phyloP scores from a whole-genome alignment of 306 rosid species.

The Medicago arabica region DNA sequence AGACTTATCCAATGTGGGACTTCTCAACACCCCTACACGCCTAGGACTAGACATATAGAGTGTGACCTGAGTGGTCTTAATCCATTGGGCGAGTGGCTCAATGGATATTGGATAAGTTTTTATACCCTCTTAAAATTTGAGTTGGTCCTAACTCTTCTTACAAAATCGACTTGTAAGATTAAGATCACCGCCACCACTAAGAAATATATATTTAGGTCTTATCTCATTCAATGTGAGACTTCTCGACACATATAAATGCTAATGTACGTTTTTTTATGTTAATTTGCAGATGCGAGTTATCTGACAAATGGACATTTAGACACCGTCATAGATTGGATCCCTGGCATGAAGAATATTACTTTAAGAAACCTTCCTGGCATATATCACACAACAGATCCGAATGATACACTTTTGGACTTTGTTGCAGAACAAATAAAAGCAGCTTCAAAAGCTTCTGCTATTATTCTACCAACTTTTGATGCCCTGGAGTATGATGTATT shows the following conservation, averaged over 20 bases:
- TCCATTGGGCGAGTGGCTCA: too few relatives aligned
- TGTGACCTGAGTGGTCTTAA: neutral
- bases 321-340: constrained; percentile 51
- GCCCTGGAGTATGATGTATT: constrained; percentile 48
- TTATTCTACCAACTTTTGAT: constrained; percentile 48
- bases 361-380: constrained; percentile 48
- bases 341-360: constrained; percentile 49
- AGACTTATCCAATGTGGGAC: neutral
- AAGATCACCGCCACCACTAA: too few relatives aligned
- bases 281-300: constrained; percentile 44
- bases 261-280: neutral
- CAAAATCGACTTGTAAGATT: too few relatives aligned
- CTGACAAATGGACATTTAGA: constrained; percentile 48
- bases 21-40: neutral
- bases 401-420: constrained; percentile 39
- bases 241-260: neutral
- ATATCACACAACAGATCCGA: constrained; percentile 43
- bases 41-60: neutral
- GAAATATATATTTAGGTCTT: too few relatives aligned
- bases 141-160: too few relatives aligned
- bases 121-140: too few relatives aligned
- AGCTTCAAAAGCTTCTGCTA: constrained; percentile 50
- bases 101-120: too few relatives aligned
- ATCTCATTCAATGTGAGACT: too few relatives aligned
- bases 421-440: constrained; percentile 39